Evolutionary conservation across 202 grass and related monocot species (phyloP), one percentile per base, ranked within the genome.

Genomic region (Schoenoplectus triqueter): DNA sequence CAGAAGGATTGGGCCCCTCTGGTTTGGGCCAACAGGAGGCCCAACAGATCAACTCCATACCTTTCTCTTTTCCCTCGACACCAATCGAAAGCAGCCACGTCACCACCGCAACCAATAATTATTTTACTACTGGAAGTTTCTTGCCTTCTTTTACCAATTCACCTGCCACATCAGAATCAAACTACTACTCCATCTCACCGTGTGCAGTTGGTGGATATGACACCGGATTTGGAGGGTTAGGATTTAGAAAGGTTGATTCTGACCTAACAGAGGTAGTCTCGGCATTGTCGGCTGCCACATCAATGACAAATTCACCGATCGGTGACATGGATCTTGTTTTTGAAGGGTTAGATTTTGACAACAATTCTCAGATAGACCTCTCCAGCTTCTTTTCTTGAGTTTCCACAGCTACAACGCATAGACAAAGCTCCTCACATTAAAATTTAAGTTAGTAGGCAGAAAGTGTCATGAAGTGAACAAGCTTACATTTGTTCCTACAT

Each of bases 201-300:
- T 93, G 86, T 61, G 84, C 54, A 0, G 9, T 90, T 14, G 10
- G 61, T 10, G 80, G 84, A 10, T 84, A 86, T 81, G 50, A 66
- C 7, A 1, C 80, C 80, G 82, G 31, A 6, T 2, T 88, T 67
- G 19, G 82, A 89, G 31, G 71, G 62, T 31, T 85, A 11, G 57
- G 66, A 54, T 84, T 70, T 42, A 85, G 78, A 49, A 39, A 69
- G 1, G 75, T 66, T 0, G 84, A 84, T 49, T 60, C 50, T 69
- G 87, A 94, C 6, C 49, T 92, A 14, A 84, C 84, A n/a, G 95
- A 93, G 80, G 86, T 89, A 7, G 64, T 94, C n/a, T 94, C 94
- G 0, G 78, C 78, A 31, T 46, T 90, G 83, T 83, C 87, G 1
- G 62, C 85, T 9, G 84, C 84, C 76, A 64, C 91, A 1, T 83